Conservation (phyloP, 1,284 basidiomycete species). For the Malassezia nana region DNA sequence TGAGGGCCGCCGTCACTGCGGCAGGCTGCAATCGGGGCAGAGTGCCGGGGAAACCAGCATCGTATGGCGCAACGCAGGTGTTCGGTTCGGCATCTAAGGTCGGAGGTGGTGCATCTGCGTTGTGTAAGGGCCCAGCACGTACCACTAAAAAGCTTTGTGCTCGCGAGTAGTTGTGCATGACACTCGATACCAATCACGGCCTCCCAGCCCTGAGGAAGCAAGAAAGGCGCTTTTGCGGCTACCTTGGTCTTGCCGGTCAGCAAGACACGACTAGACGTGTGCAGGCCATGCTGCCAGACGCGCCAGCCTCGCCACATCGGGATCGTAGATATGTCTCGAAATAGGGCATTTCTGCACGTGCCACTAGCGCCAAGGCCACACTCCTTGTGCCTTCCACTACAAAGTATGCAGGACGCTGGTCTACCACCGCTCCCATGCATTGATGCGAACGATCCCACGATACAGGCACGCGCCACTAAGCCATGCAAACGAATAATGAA, state of each 20-base stretch:
- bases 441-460: neutral
- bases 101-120: constrained; percentile 46
- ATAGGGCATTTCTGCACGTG: neutral
- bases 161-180: constrained; percentile 82
- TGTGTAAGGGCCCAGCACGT: constrained; percentile 37
- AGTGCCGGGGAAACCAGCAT: constrained; percentile 85
- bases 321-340: too few species aligned
- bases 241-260: neutral
- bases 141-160: constrained; percentile 82
- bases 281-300: neutral
- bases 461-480: neutral
- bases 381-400: too few species aligned
- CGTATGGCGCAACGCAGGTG: constrained; percentile 67
- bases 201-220: constrained; percentile 38
- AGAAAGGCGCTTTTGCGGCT: constrained; percentile 5
- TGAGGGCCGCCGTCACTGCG: constrained; percentile 69
- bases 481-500: constrained; percentile 36
- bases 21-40: constrained; percentile 67
- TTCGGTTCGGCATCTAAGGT: constrained; percentile 59
- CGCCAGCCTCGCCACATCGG: neutral
- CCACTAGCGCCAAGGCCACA: too few species aligned
- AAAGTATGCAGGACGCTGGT: neutral
- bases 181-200: constrained; percentile 86
- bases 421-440: neutral
- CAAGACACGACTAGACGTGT: neutral